These are phyloP conservation scores for Wickerhamomyces hampshirensis DNA, from an alignment of 805 yeast species.

Conservation along the genomic window DNA sequence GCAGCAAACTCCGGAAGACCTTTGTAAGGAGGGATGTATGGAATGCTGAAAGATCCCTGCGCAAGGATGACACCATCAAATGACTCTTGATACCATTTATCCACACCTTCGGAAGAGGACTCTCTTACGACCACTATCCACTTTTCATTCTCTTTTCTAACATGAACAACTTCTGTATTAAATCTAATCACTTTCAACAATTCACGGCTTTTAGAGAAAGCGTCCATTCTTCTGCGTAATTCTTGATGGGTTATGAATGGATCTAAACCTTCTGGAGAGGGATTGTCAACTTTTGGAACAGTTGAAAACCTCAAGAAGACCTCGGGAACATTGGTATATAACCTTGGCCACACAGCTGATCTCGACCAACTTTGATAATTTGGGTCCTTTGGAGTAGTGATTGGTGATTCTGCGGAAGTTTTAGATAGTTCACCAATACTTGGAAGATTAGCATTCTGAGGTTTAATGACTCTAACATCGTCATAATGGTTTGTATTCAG, in stretches of 20 bases:
- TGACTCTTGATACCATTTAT: conserved; percentile 37
- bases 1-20: conserved; percentile 42
- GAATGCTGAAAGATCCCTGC: conserved; percentile 52
- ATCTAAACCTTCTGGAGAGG: conserved; percentile 14
- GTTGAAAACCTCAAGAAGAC: conserved; percentile 32
- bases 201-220: conserved; percentile 24
- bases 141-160: conserved; percentile 26
- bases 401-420: conserved; percentile 13
- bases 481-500: conserved; percentile 29
- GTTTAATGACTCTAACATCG: conserved; percentile 26
- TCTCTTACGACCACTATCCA: conserved; percentile 31
- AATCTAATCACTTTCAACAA: conserved; percentile 30
- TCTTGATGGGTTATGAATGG: conserved; percentile 34
- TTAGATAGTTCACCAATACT: conserved; percentile 13
- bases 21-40: conserved; percentile 43
- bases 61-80: conserved; percentile 56
- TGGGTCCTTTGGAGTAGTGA: conserved; percentile 22
- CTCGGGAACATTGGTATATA: conserved; percentile 34
- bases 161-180: conserved; percentile 33
- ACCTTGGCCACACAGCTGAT: conserved; percentile 29
- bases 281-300: conserved; percentile 22
- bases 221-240: conserved; percentile 22
- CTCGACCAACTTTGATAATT: conserved; percentile 31
- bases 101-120: conserved; percentile 7
- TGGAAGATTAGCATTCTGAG: conserved; percentile 8